These are phyloP conservation scores for Penicillium paradoxum DNA, from an alignment of 495 filamentous ascomycete species.

Conservation along the genomic window DNA sequence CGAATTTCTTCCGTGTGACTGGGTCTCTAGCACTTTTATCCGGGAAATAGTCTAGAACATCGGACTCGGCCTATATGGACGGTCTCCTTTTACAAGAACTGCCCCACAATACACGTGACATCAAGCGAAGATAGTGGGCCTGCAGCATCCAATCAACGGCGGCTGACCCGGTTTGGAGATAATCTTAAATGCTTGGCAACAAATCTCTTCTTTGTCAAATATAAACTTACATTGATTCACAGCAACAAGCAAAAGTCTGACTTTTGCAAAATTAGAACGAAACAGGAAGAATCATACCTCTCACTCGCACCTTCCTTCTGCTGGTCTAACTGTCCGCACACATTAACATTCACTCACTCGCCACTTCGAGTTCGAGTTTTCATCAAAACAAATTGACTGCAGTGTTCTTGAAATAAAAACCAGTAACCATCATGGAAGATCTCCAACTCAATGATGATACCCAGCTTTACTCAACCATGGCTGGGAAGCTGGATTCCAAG, in stretches of 20 bases:
- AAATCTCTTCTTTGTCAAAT: slow-evolving; percentile 13
- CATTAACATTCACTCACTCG: not conserved
- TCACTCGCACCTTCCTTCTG: not conserved
- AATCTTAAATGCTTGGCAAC: slow-evolving; percentile 10
- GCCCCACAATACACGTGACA: not conserved
- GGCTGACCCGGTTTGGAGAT: not conserved
- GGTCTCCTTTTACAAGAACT: not conserved
- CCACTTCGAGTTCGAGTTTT: not conserved
- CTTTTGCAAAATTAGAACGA: not conserved
- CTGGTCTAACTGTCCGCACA: not conserved
- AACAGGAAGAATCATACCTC: not conserved
- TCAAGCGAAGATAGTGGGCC: slow-evolving; percentile 1
- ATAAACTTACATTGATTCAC: not conserved
- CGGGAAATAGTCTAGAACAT: not conserved
- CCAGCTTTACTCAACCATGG: slow-evolving; percentile 42
- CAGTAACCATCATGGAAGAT: slow-evolving; percentile 20
- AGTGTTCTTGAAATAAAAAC: not conserved
- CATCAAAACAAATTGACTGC: slow-evolving; percentile 1
- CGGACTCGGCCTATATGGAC: not conserved
- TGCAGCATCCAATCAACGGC: not conserved
- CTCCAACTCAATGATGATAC: slow-evolving; percentile 21
- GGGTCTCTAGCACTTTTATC: too few relatives aligned
- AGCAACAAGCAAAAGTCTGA: not conserved
- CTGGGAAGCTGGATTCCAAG: slow-evolving; percentile 42
- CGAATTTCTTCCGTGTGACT: too few relatives aligned